Evolutionary conservation across 176 grass and related monocot genomes (phyloP).

Genomic region (Tillandsia fasciculata): DNA sequence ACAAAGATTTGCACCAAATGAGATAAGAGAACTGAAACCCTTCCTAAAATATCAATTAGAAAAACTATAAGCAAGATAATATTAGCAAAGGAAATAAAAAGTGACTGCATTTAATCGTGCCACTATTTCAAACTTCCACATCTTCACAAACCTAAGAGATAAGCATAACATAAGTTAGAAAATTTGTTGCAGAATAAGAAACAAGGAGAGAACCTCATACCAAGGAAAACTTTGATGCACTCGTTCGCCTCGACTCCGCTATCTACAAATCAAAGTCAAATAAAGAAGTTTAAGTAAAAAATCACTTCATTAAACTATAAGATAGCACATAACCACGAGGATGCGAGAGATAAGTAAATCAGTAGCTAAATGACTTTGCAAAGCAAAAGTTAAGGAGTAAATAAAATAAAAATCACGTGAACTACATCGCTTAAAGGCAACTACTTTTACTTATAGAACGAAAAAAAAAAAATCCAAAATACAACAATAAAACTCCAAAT

Average conservation of each 20-base stretch:
- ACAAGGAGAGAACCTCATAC: constrained; percentile 23
- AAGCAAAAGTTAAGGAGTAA: no score
- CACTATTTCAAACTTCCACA: no score
- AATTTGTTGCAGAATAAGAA: not conserved
- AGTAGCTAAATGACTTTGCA: no score
- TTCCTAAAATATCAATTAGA: no score
- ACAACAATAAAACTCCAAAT: not conserved
- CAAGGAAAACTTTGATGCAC: constrained; percentile 75
- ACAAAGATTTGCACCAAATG: not conserved
- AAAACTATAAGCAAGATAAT: no score
- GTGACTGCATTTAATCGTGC: no score
- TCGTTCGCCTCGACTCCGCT: constrained; percentile 67
- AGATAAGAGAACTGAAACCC: no score
- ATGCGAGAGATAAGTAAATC: not conserved
- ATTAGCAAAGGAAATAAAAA: no score
- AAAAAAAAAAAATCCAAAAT: not conserved
- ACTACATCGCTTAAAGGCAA: no score
- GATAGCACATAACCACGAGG: not conserved
- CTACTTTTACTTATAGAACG: not conserved
- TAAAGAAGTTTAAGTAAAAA: constrained; percentile 12
- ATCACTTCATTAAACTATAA: not conserved
- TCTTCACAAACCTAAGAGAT: not conserved
- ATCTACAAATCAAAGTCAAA: constrained; percentile 35
- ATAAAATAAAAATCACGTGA: no score
- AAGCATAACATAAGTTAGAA: not conserved